Conservation (phyloP, 306 rosid genomes). For the Cyclanthera cordifolia region DNA sequence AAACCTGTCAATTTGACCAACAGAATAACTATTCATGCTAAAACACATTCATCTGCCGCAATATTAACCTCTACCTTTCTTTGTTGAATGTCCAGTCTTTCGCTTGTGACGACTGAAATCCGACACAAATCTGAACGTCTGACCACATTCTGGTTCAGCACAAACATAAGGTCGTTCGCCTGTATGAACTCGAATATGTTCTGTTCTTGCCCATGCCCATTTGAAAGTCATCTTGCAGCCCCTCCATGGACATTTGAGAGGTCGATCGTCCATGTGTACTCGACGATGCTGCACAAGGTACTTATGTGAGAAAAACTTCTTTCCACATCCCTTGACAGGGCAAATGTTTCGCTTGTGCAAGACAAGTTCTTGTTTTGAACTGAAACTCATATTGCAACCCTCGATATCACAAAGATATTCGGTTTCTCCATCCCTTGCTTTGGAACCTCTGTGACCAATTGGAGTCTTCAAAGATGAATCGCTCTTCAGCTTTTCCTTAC, state of each 20-base stretch:
- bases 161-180: constrained; percentile 92
- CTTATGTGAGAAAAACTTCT: constrained; percentile 93
- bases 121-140: constrained; percentile 93
- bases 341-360: constrained; percentile 73
- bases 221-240: constrained; percentile 99
- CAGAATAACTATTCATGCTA: constrained; percentile 31
- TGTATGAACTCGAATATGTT: constrained; percentile 92
- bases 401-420: constrained; percentile 75
- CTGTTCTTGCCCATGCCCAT: constrained; percentile 99
- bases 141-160: constrained; percentile 75
- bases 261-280: constrained; percentile 89
- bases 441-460: constrained; percentile 27
- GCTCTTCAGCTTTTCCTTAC: constrained; percentile 53
- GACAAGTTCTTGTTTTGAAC: constrained; percentile 60
- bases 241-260: constrained; percentile 94
- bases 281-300: constrained; percentile 97
- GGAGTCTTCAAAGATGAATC: constrained; percentile 37
- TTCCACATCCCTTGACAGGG: constrained; percentile 95
- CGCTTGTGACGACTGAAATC: constrained; percentile 99
- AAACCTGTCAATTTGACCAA: constrained; percentile 55
- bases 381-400: constrained; percentile 85
- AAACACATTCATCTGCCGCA: constrained; percentile 20
- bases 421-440: constrained; percentile 38
- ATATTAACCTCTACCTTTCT: constrained; percentile 45
- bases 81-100: constrained; percentile 84